phyloP scores from a whole-genome alignment of 306 rosid species.

The Potentilla sterilis region DNA sequence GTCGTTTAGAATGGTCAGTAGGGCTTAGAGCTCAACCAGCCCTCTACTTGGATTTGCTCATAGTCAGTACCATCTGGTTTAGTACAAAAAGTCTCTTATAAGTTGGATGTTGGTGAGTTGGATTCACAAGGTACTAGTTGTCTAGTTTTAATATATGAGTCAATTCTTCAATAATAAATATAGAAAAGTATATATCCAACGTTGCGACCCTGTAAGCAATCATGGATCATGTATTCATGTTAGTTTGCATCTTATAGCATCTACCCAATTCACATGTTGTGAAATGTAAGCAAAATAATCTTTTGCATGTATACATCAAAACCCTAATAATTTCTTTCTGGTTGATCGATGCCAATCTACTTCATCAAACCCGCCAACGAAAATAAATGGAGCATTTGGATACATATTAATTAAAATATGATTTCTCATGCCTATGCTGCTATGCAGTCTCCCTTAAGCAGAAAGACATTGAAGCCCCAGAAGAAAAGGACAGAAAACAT shows the following conservation, averaged over 20 bases:
- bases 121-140: no score
- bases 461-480: not conserved
- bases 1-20: no score
- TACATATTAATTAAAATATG: not conserved
- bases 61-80: no score
- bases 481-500: constrained; percentile 12
- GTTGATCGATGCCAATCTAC: not conserved
- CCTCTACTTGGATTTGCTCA: no score
- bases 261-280: constrained; percentile 22
- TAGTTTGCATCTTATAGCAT: not conserved
- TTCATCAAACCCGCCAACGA: not conserved
- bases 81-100: no score
- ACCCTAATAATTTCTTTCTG: not conserved
- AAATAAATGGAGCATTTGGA: not conserved
- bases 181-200: no score
- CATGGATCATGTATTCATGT: no score
- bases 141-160: no score
- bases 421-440: not conserved
- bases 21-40: no score
- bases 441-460: not conserved
- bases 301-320: not conserved
- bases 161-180: no score
- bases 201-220: no score
- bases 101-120: no score
- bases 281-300: not conserved